Evolutionary conservation across 352 stramenopile genomes (phyloP).

Genomic region (Phytophthora macrochlamydospora): DNA sequence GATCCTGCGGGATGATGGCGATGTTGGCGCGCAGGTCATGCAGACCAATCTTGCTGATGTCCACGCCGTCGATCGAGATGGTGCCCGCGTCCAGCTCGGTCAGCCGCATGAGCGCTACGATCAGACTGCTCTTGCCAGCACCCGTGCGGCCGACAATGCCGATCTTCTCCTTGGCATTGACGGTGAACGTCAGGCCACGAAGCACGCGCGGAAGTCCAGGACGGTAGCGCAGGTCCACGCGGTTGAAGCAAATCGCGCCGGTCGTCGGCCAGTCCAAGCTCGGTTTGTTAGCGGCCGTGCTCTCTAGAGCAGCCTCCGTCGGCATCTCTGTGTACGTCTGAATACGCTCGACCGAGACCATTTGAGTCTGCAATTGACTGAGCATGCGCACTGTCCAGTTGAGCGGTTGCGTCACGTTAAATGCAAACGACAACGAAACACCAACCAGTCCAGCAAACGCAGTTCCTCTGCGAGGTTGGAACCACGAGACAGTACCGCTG

Average conservation of each 20-base stretch:
- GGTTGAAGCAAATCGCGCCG: constrained; percentile 85
- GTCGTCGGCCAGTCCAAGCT: constrained; percentile 77
- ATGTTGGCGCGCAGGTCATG: constrained; percentile 51
- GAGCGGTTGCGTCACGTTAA: constrained; percentile 72
- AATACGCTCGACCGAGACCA: constrained; percentile 74
- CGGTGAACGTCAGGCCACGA: constrained; percentile 67
- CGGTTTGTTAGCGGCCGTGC: constrained; percentile 17
- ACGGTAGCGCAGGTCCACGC: constrained; percentile 90
- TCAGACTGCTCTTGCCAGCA: constrained; percentile 88
- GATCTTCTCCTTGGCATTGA: constrained; percentile 84
- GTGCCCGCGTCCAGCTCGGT: constrained; percentile 76
- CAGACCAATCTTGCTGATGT: constrained; percentile 58
- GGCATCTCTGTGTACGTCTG: constrained; percentile 64
- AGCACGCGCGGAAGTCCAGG: constrained; percentile 60
- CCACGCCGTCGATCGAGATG: constrained; percentile 57
- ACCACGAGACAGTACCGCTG: constrained; percentile 50
- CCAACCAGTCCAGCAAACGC: constrained; percentile 57
- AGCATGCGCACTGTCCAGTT: constrained; percentile 73
- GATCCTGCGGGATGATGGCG: constrained; percentile 93
- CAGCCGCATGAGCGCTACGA: constrained; percentile 89
- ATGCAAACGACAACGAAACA: constrained; percentile 71
- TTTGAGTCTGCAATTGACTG: constrained; percentile 73
- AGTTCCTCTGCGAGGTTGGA: constrained; percentile 23
- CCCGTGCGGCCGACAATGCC: constrained; percentile 78
- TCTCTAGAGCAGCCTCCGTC: constrained; percentile 50